These are phyloP conservation scores for Stentor coeruleus DNA, from an alignment of 73 alveolate species.

Conservation along the genomic window DNA sequence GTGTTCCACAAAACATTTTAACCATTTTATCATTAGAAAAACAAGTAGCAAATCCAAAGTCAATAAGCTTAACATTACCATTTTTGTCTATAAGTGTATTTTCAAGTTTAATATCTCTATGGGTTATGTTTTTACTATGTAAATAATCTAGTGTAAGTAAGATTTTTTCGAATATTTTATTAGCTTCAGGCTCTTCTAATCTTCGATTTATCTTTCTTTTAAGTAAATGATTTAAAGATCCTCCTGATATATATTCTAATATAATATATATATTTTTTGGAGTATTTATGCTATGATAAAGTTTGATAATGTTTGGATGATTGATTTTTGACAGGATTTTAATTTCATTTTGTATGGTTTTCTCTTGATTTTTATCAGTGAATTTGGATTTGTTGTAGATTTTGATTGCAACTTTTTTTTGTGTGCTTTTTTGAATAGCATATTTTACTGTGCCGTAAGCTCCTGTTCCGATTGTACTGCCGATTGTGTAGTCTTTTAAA, in stretches of 20 bases:
- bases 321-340: conserved; percentile 43
- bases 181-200: conserved; percentile 62
- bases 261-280: conserved; percentile 45
- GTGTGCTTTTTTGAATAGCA: conserved; percentile 52
- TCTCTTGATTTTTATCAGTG: neutral
- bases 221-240: conserved; percentile 42
- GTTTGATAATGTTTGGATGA: conserved; percentile 60
- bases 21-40: conserved; percentile 54
- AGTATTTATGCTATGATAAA: conserved; percentile 62
- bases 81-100: conserved; percentile 68
- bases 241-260: conserved; percentile 59
- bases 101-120: conserved; percentile 87
- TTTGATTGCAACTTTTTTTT: conserved; percentile 39
- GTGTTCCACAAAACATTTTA: conserved; percentile 77
- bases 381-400: conserved; percentile 33
- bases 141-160: conserved; percentile 69
- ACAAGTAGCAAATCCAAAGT: conserved; percentile 47
- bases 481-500: conserved; percentile 37
- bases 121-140: conserved; percentile 65
- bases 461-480: conserved; percentile 67
- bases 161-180: conserved; percentile 58
- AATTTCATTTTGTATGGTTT: conserved; percentile 29
- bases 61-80: conserved; percentile 40
- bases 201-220: conserved; percentile 40
- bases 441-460: conserved; percentile 74